Evolutionary conservation across 495 filamentous ascomycete species (phyloP), one percentile per base, ranked within the genome.

Genomic region (Aspergillus olivimuriae): DNA sequence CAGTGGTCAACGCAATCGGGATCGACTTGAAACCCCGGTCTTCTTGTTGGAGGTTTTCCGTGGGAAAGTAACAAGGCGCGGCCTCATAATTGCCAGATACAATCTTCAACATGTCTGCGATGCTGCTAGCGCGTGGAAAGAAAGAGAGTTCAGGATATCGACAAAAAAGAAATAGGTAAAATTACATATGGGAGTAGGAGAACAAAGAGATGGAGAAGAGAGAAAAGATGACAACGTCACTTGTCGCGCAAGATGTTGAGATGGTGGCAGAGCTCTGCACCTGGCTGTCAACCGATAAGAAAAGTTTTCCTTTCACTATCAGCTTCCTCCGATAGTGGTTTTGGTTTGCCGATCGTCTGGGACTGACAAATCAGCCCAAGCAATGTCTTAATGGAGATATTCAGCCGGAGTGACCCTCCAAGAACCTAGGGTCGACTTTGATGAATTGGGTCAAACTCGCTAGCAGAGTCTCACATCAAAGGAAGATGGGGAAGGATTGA

Each of bases 41-140:
- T 26, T 44, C 16, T n/a, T 18, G 33, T 26, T 37, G 34, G 17
- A 49, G 46, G 17, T 30, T 35, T 20, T 49, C 46, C 11, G 46
- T 44, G n/a, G 46, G 46, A 30, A 49, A 49, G 16, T 34, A 19
- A 34, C 46, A 49, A 10, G 34, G 46, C 18, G 40, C 46, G 22
- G 40, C 41, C 9, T 48, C 46, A 16, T 24, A 46, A 18, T 23
- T 36, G 26, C 31, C 45, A 28, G 45, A 37, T 21, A 48, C 45
- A 26, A 30, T 24, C 19, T 43, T 28, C 45, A 48, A 43, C 45
- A 48, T 48, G 39, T 15, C 16, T 36, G 20, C 33, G 23, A 37
- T 34, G 15, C 3, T 18, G 16, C 33, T 16, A 34, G 5, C 16
- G 19, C 19, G 20, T n/a, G 23, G 30, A 33, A 22, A 34, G 11